Base-by-base conservation (phyloP, 1,284 basidiomycete genomes). In the Melampsora larici-populina region DNA sequence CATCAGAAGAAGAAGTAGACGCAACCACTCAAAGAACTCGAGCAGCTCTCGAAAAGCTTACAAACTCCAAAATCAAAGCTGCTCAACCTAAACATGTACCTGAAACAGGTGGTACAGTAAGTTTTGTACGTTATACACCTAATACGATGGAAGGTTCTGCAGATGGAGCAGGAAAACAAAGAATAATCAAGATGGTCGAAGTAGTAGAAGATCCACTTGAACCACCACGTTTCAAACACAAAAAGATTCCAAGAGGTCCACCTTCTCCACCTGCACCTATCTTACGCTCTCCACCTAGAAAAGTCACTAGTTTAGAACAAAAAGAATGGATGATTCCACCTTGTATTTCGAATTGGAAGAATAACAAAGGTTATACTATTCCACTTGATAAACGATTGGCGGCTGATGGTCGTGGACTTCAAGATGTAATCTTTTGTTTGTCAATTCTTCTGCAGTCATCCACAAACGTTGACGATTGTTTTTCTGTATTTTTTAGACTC, bases 281-380 rank as follows among this genome's bases (percentile, higher is more conserved):
- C 0, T 86, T 99, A 70, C 90, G 96, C 62, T 94, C 92, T 86
- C 97, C 97, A 1, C 97, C 97, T 7, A 88, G 97, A 76, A 96
- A 97, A 82, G 93, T 93, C 2, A 97, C 96, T 0, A 92, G 93
- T 3, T 92, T 94, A 79, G 97, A 99, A 83, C 96, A 98, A 85
- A 98, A 98, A 85, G 96, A 98, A 82, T 98, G 97, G 97, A 97
- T 97, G 94, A 98, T 99, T 75, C 97, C 97, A 3, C 97, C 97
- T 21, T 98, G 94, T 85, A 97, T 99, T 80, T 97, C 94, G 46
- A 99, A 99, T 86, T 99, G 97, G 97, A 99, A 99, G 87, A 99
- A 99, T 87, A 98, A 99, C 89, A 98, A 98, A 86, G 97, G 97
- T 88, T 99, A 96, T 85, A 99, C 96, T 6, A 98, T 99, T 81